Base-by-base conservation (phyloP, 176 grass and related monocot genomes). In the Hordeum marinum region DNA sequence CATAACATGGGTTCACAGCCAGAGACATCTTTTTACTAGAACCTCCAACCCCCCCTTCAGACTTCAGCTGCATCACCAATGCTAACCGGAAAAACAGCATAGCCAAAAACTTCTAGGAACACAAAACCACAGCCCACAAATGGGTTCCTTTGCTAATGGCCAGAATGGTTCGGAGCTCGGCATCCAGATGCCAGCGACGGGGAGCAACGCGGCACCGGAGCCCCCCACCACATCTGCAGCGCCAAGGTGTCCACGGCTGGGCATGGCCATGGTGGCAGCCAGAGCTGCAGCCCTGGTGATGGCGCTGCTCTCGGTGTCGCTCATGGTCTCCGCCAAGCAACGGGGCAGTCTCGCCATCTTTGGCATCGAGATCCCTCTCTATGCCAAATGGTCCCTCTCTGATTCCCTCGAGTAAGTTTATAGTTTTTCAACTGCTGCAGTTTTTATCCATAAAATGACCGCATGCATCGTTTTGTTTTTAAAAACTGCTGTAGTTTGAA, bases 331-430 rank as follows among this genome's bases (percentile, higher is more conserved):
- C 31, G 88, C 86, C 50, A 93, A 97, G 86, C 92, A 97, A 82
- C 77, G 40, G 6, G 94, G 92, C 46, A 87, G 32, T 63, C 85
- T 97, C 72, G 78, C 57, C 66, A 72, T 97, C 46, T 94, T 97
- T 9, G 90, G 94, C 20, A 41, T 94, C 60, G 66, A 88, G 55
- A 77, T 97, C 66, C 85, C 94, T 23, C 92, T 97, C 42, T 68
- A 92, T 89, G 93, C 94, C 80, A 89, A 97, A n/a, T 97, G 94
- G 90, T 94, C 90, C 83, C 92, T 92, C 65, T 97, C 94, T 59
- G 84, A 94, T 69, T 92, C 94, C 46, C 67, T 94, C 37, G 45
- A 92, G 94, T 94, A 89, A 94, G 89, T 79, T 34, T 34, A 29
- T 29, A 34, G 32, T 34, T 8, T 59, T 26, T 77, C 2, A 55